Conservation (phyloP, 208 protist species). For the Kentomonas sorsogonicus region DNA sequence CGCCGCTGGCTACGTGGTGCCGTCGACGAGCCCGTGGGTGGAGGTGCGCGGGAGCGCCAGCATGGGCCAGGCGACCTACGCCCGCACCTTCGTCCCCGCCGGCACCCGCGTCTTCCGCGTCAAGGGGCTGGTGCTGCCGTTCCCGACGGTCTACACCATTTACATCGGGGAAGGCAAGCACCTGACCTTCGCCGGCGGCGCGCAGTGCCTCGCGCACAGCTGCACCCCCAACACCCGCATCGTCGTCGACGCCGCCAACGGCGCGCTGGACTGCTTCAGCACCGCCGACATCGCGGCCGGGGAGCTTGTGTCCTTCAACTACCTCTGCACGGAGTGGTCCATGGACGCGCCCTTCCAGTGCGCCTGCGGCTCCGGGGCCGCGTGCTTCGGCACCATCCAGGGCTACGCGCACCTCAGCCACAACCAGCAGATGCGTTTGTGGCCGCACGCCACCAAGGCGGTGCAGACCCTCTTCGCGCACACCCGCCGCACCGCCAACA, state of each 20-base stretch:
- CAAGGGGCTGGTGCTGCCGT: conserved; percentile 65
- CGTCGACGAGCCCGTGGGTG: conserved; percentile 32
- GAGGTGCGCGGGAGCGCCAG: conserved; percentile 24
- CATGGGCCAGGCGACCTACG: conserved; percentile 67
- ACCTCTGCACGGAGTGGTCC: conserved; percentile 86
- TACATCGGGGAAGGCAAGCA: conserved; percentile 76
- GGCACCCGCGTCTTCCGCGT: conserved; percentile 64
- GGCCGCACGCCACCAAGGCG: conserved; percentile 43
- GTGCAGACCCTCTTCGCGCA: conserved; percentile 58
- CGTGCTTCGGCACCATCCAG: conserved; percentile 55
- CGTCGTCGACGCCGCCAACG: conserved; percentile 54
- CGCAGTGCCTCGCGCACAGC: conserved; percentile 77
- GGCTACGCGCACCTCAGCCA: conserved; percentile 60
- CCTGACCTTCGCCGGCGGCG: conserved; percentile 63
- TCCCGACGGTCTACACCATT: conserved; percentile 82
- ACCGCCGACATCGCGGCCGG: conserved; percentile 49
- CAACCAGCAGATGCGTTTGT: conserved; percentile 49
- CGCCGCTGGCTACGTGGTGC: conserved; percentile 25
- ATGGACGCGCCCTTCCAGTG: conserved; percentile 79
- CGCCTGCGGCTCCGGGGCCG: conserved; percentile 41
- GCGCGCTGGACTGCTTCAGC: conserved; percentile 58
- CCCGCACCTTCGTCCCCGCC: conserved; percentile 36
- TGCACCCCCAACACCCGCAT: conserved; percentile 78
- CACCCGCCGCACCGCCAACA: conserved; percentile 32
- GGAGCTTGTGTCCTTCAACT: conserved; percentile 81